Evolutionary conservation across 164 flowering plant species (phyloP).

Genomic region (Protea cynaroides): DNA sequence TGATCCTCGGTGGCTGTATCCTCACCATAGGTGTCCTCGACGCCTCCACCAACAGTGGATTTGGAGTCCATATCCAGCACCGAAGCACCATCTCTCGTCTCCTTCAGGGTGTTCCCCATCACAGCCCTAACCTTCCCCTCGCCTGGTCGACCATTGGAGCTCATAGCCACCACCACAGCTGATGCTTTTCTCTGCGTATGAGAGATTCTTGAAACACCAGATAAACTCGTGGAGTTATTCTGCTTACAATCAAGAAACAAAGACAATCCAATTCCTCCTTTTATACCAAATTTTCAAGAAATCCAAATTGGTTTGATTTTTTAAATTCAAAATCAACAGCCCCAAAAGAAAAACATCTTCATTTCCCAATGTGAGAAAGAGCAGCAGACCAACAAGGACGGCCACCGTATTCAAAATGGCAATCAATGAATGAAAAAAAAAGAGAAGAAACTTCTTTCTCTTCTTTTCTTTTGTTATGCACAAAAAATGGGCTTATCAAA

Average conservation of each 20-base stretch:
- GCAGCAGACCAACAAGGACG: too few species aligned
- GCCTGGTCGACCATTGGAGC: conserved; percentile 7
- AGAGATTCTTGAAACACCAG: conserved; percentile 16
- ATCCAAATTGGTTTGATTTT: too few species aligned
- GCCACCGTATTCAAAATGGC: too few species aligned
- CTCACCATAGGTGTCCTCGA: conserved; percentile 63
- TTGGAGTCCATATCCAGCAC: conserved; percentile 34
- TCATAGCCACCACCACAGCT: conserved; percentile 18
- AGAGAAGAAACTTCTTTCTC: too few species aligned
- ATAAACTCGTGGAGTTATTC: conserved; percentile 9
- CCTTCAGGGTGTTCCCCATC: conserved; percentile 46
- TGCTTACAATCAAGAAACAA: conserved; percentile 11
- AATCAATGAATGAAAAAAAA: too few species aligned
- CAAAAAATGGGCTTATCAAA: not conserved
- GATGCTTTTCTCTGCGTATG: conserved; percentile 21
- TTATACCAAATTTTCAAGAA: too few species aligned
- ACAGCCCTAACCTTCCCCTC: conserved; percentile 7
- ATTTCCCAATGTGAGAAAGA: not conserved
- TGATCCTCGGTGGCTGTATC: conserved; percentile 68
- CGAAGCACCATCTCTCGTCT: conserved; percentile 19
- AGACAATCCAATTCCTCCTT: not conserved
- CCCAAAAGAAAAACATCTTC: not conserved
- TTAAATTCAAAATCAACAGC: not conserved
- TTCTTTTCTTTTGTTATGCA: not conserved
- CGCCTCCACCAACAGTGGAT: conserved; percentile 61